Conservation (phyloP, 345 rosid species). For the Physaria fendleri region DNA sequence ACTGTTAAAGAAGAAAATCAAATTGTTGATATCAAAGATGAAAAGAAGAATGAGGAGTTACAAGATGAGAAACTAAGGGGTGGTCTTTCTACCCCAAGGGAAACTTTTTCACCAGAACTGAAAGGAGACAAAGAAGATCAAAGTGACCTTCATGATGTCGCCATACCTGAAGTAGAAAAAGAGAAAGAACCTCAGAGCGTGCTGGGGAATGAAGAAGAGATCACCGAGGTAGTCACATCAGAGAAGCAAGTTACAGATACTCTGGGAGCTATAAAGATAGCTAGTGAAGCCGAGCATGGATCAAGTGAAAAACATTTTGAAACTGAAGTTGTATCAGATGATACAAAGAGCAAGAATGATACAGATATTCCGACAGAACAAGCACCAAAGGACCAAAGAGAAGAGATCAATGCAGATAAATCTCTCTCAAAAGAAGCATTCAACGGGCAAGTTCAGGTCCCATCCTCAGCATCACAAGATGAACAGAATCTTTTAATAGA, state of each 20-base stretch:
- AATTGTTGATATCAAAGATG: constrained; percentile 6
- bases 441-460: constrained; percentile 16
- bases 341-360: neutral
- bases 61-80: constrained; percentile 20
- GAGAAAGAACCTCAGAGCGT: neutral
- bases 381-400: neutral
- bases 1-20: constrained; percentile 1
- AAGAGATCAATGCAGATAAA: constrained; percentile 8
- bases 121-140: constrained; percentile 5
- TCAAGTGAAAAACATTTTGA: neutral
- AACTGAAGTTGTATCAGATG: neutral
- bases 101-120: neutral
- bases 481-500: constrained; percentile 5
- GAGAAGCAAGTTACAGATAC: constrained; percentile 2
- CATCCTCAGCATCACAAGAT: neutral
- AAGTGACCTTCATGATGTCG: neutral
- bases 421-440: constrained; percentile 11
- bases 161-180: neutral
- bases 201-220: neutral
- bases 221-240: neutral
- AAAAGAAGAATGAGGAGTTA: constrained; percentile 17
- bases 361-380: neutral
- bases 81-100: neutral
- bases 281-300: neutral
- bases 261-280: neutral